Conservation (phyloP, 2,329 filamentous ascomycete species). For the Colletotrichum sp. region DNA sequence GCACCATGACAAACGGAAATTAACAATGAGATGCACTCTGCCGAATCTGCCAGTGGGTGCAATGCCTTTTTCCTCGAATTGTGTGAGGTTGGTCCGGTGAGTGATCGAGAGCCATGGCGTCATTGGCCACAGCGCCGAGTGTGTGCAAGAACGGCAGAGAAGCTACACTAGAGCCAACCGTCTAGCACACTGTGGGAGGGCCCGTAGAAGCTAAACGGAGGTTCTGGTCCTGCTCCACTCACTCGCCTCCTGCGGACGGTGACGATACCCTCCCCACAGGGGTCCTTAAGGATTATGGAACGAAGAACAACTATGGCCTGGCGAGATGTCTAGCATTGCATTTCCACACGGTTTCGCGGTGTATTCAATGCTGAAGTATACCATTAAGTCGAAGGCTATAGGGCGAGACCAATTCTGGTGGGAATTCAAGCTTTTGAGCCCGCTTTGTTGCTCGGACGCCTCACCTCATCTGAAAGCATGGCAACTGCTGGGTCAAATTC, state of each 20-base stretch:
- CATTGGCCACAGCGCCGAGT: background rate
- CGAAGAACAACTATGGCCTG: background rate
- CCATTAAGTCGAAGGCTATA: background rate
- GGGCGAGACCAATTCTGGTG: background rate
- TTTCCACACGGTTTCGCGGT: background rate
- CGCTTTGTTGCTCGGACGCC: background rate
- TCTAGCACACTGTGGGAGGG: background rate
- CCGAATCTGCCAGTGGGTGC: background rate
- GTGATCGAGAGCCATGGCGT: constrained; percentile 3
- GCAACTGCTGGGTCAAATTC: background rate
- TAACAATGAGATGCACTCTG: background rate
- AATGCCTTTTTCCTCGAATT: background rate
- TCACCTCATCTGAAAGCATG: constrained; percentile 5
- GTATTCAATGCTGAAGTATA: background rate
- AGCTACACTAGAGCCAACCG: background rate
- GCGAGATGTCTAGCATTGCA: background rate
- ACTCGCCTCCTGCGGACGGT: background rate
- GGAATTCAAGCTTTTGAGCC: background rate
- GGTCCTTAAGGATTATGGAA: background rate
- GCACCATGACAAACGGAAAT: background rate
- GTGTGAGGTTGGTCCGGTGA: background rate
- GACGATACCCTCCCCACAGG: constrained; percentile 12
- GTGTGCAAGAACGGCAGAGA: background rate
- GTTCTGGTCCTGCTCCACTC: constrained; percentile 11
- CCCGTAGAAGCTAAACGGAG: background rate